Percentiles rank a stretch among this genome's conserved stretches.
phyloP scores from a whole-genome alignment of 176 grass and related monocot genomes.

The Phyllostachys edulis region DNA sequence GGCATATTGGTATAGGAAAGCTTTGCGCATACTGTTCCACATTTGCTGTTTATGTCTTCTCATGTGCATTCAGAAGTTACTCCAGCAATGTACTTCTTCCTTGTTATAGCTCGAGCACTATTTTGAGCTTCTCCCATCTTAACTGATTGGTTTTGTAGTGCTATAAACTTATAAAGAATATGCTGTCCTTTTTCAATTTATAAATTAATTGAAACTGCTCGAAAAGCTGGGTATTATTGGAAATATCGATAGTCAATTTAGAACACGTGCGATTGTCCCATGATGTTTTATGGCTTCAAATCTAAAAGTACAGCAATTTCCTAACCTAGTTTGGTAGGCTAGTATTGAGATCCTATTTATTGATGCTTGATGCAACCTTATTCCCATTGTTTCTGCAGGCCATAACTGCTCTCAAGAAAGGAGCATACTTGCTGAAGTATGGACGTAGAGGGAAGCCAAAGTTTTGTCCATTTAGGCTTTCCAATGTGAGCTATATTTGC shows the following conservation, averaged over 20 bases:
- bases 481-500: conserved; percentile 56
- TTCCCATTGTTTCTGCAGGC: conserved; percentile 49
- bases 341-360: background rate
- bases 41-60: conserved; percentile 1
- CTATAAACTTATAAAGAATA: background rate
- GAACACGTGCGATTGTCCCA: background rate
- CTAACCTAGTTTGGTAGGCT: background rate
- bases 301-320: background rate
- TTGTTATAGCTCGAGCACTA: background rate
- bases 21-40: background rate
- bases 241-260: background rate
- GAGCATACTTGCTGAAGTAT: conserved; percentile 80
- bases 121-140: background rate
- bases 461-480: conserved; percentile 87
- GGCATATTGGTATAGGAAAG: background rate
- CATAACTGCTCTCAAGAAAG: conserved; percentile 87
- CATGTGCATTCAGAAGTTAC: background rate
- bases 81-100: background rate
- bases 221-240: conserved; percentile 5
- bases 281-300: background rate
- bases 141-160: background rate
- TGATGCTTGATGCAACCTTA: conserved; percentile 27
- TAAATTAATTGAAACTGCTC: background rate
- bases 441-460: conserved; percentile 84
- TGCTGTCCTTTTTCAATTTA: background rate